A percentile compares a stretch with the other conserved stretches of the same genome.
phyloP scores from a whole-genome alignment of 495 filamentous ascomycete species.

The Cudoniella acicularis region DNA sequence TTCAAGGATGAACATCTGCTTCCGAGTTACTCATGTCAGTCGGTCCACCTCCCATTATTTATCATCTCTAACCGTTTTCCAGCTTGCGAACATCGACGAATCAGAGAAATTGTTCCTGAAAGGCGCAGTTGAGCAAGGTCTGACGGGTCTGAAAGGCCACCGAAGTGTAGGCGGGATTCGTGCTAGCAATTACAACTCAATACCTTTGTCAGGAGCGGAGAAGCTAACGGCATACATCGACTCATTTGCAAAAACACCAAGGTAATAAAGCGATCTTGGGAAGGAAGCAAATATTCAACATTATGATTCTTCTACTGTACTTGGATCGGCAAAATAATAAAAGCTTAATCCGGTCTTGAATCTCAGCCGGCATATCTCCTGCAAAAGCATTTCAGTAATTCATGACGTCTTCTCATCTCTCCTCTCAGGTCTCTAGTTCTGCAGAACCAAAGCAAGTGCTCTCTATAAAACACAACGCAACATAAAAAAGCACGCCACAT shows the following conservation, averaged over 20 bases:
- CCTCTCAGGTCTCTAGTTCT: no score
- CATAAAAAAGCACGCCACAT: no score
- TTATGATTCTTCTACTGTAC: not conserved
- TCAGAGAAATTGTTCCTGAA: constrained; percentile 75
- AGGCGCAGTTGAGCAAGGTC: constrained; percentile 56
- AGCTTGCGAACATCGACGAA: constrained; percentile 26
- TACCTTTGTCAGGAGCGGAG: constrained; percentile 52
- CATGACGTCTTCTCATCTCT: no score
- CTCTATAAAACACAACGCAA: no score
- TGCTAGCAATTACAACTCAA: constrained; percentile 62
- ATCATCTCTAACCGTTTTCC: not conserved
- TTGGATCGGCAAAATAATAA: no score
- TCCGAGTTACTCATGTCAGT: constrained; percentile 51
- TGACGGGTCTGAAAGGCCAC: constrained; percentile 78
- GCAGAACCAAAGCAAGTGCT: no score
- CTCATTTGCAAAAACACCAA: constrained; percentile 43
- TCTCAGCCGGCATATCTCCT: no score
- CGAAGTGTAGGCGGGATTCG: constrained; percentile 72
- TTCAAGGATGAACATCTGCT: constrained; percentile 91
- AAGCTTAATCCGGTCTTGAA: no score
- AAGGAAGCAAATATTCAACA: not conserved
- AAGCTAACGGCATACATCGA: constrained; percentile 56
- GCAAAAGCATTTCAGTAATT: no score
- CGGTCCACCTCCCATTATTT: not conserved
- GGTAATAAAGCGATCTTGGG: not conserved